These are phyloP conservation scores for Mycena olivaceomarginata DNA, from an alignment of 768 basidiomycete genomes.

Conservation along the genomic window DNA sequence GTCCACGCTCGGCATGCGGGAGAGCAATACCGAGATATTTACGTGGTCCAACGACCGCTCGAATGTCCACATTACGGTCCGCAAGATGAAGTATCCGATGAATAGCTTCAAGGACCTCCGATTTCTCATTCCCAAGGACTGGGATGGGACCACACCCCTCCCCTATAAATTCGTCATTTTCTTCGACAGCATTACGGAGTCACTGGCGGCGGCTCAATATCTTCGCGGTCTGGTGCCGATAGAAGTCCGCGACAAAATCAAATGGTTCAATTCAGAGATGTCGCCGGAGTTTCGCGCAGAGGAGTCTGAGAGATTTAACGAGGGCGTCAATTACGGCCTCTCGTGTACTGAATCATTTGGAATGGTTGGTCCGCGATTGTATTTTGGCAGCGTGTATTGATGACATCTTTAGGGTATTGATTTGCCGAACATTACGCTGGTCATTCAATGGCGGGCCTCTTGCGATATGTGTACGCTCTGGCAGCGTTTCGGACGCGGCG, in stretches of 20 bases:
- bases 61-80: too few relatives aligned
- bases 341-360: background rate
- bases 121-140: background rate
- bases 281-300: background rate
- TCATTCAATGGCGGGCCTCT: background rate
- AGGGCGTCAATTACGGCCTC: background rate
- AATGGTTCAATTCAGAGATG: background rate
- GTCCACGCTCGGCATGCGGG: slow-evolving; percentile 14
- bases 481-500: background rate
- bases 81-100: slow-evolving; percentile 35
- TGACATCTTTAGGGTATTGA: background rate
- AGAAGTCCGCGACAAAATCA: background rate
- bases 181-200: background rate
- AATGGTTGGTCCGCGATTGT: background rate
- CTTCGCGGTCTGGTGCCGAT: background rate
- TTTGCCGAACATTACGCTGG: background rate
- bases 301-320: background rate
- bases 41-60: slow-evolving; percentile 47
- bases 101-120: slow-evolving; percentile 47
- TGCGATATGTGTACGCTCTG: background rate
- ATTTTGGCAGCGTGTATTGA: too few relatives aligned
- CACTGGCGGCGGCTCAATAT: background rate
- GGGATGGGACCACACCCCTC: background rate
- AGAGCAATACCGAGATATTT: slow-evolving; percentile 21
- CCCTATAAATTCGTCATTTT: background rate